phyloP scores from a whole-genome alignment of 352 stramenopile genomes.

The Elongisporangium prolatum region DNA sequence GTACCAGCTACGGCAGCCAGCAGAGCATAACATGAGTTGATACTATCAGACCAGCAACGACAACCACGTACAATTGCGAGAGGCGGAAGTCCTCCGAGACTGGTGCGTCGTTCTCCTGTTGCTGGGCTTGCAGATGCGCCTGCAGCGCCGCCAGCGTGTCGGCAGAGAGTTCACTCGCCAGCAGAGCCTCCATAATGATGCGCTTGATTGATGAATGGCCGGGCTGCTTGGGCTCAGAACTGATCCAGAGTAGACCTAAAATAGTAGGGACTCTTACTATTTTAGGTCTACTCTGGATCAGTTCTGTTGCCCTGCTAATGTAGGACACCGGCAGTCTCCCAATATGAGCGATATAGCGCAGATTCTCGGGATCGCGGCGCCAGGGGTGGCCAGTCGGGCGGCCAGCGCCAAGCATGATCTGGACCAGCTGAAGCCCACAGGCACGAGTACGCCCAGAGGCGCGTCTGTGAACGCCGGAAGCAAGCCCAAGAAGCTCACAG shows the following conservation, averaged over 20 bases:
- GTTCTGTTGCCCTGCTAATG: too few species aligned
- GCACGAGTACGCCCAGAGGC: slow-evolving; percentile 1
- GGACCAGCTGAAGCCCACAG: slow-evolving; percentile 48
- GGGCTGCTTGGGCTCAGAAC: slow-evolving; percentile 11
- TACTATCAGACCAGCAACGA: too few species aligned
- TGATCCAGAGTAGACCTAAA: not conserved
- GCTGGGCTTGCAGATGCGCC: slow-evolving; percentile 36
- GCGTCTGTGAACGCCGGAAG: slow-evolving; percentile 8
- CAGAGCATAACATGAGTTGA: too few species aligned
- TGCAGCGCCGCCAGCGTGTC: slow-evolving; percentile 48
- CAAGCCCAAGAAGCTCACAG: slow-evolving; percentile 54
- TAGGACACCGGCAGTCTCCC: too few species aligned
- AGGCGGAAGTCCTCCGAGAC: slow-evolving; percentile 54
- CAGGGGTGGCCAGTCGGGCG: slow-evolving; percentile 3
- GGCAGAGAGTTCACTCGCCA: slow-evolving; percentile 42
- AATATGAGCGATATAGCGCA: slow-evolving; percentile 68
- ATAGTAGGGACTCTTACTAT: too few species aligned
- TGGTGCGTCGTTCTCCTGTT: slow-evolving; percentile 26
- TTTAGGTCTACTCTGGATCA: not conserved
- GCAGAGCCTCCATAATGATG: slow-evolving; percentile 28
- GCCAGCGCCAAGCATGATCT: slow-evolving; percentile 22
- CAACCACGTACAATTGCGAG: slow-evolving; percentile 35
- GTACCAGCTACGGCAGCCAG: slow-evolving; percentile 37
- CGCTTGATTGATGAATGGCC: slow-evolving; percentile 1
- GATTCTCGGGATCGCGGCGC: slow-evolving; percentile 49